These are phyloP conservation scores for Pestalotiopsis sp. DNA, from an alignment of 2,329 filamentous ascomycete genomes.

Conservation along the genomic window DNA sequence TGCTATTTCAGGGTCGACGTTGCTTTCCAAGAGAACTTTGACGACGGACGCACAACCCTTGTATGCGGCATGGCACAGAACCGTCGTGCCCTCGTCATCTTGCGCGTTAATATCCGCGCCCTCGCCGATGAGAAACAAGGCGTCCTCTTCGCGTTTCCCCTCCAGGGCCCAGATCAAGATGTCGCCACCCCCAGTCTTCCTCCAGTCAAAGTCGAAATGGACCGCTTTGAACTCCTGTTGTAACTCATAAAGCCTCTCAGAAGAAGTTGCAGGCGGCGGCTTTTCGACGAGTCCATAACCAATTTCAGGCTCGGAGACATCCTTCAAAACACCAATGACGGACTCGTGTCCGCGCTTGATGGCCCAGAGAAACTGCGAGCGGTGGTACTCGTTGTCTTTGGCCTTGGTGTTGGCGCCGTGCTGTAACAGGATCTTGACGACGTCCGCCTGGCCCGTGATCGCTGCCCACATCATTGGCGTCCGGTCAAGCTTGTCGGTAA, in stretches of 20 bases:
- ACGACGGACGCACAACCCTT: background rate
- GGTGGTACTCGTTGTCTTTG: background rate
- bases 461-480: background rate
- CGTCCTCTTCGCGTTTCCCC: background rate
- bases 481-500: background rate
- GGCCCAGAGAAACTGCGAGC: background rate
- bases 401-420: background rate
- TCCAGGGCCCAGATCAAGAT: background rate
- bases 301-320: background rate
- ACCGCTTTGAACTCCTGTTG: background rate
- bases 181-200: background rate
- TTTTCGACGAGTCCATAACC: background rate
- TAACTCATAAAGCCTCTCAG: background rate
- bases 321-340: background rate
- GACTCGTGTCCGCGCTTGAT: background rate
- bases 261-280: background rate
- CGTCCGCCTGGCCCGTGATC: background rate
- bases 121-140: background rate
- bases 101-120: background rate
- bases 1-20: background rate
- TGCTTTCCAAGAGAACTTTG: background rate
- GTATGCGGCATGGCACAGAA: background rate
- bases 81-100: background rate
- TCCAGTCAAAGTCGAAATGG: background rate
- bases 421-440: background rate